These are phyloP conservation scores for Flueggea neowawraea DNA, from an alignment of 441 rosid species.

Conservation along the genomic window DNA sequence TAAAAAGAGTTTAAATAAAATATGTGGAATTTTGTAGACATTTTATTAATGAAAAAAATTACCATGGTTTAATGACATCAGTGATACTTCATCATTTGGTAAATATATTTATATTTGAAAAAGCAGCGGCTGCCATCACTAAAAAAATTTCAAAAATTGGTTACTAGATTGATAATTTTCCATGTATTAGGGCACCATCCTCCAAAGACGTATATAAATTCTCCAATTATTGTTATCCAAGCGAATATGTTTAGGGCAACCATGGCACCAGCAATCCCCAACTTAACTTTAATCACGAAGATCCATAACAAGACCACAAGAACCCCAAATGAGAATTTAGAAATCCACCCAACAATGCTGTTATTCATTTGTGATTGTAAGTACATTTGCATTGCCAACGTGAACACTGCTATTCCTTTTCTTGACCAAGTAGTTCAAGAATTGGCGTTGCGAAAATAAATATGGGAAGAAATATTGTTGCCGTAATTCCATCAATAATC, in stretches of 20 bases:
- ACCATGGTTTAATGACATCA: too few species aligned
- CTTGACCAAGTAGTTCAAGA: slow-evolving; percentile 46
- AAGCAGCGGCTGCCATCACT: too few species aligned
- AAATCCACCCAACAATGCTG: slow-evolving; percentile 41
- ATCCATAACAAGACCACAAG: slow-evolving; percentile 55
- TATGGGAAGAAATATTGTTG: slow-evolving; percentile 46
- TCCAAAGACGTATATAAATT: slow-evolving; percentile 50
- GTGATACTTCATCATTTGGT: too few species aligned
- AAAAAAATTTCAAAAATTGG: too few species aligned
- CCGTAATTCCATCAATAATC: slow-evolving; percentile 31
- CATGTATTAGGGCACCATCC: slow-evolving; percentile 75
- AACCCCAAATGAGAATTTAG: slow-evolving; percentile 28
- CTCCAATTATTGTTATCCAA: slow-evolving; percentile 41
- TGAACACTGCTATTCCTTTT: slow-evolving; percentile 44
- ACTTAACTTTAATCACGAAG: slow-evolving; percentile 35
- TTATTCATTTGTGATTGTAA: slow-evolving; percentile 68
- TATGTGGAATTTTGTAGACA: too few species aligned
- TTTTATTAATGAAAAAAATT: too few species aligned
- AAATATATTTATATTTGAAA: too few species aligned
- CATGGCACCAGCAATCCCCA: slow-evolving; percentile 65
- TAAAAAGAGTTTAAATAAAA: too few species aligned
- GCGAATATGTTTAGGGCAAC: slow-evolving; percentile 36
- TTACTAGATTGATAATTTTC: too few species aligned
- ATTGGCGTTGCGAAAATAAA: slow-evolving; percentile 47
- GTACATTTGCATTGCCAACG: slow-evolving; percentile 49